Conservation (phyloP, 2,329 filamentous ascomycete species). For the Nigrospora oryzae region DNA sequence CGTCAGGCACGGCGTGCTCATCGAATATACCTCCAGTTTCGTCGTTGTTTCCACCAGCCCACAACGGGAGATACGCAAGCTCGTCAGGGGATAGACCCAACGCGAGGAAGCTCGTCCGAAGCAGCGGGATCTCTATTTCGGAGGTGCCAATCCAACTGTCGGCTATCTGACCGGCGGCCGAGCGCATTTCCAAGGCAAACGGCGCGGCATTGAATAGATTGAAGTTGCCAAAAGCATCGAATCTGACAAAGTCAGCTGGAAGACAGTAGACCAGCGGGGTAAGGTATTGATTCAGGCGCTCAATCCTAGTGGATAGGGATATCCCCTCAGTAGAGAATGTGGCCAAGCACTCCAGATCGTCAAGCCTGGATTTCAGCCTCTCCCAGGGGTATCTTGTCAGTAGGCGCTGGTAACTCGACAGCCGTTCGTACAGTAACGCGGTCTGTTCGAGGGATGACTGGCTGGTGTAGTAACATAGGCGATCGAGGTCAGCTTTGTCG, state of each 20-base stretch:
- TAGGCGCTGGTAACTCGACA: conserved; percentile 21
- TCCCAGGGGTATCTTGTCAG: conserved; percentile 8
- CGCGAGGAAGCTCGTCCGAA: conserved; percentile 21
- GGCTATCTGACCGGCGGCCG: too few species aligned
- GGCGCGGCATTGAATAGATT: too few species aligned
- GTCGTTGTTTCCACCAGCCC: conserved; percentile 51
- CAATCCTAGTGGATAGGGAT: too few species aligned
- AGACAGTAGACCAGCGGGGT: too few species aligned
- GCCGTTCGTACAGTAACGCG: conserved; percentile 1
- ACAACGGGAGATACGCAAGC: conserved; percentile 55
- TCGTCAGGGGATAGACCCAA: conserved; percentile 47
- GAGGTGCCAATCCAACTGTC: too few species aligned
- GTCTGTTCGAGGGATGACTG: conserved; percentile 1
- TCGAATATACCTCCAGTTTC: conserved; percentile 39
- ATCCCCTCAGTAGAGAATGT: too few species aligned
- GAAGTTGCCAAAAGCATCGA: too few species aligned
- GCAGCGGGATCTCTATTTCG: too few species aligned
- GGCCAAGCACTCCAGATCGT: too few species aligned
- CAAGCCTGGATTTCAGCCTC: neutral
- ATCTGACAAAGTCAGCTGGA: too few species aligned
- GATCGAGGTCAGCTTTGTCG: conserved; percentile 6
- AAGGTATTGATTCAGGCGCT: too few species aligned
- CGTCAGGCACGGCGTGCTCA: conserved; percentile 19
- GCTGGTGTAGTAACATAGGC: conserved; percentile 9
- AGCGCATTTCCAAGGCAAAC: too few species aligned